Conservation (phyloP, 352 stramenopile genomes). For the Pythium periplocum region DNA sequence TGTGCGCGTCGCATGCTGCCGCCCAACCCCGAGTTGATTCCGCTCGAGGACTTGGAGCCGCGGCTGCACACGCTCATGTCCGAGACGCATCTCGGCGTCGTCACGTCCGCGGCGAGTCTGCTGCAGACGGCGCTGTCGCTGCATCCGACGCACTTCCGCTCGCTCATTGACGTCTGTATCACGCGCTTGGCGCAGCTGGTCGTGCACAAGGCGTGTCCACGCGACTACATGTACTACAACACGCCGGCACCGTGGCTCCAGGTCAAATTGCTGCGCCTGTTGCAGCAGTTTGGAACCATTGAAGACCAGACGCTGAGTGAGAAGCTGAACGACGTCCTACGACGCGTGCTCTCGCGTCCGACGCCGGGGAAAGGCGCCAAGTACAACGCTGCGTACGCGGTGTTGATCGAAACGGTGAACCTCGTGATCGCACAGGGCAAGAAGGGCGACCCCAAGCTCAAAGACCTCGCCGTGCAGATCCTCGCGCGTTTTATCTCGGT, state of each 20-base stretch:
- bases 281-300: conserved; percentile 90
- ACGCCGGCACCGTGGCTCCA: conserved; percentile 96
- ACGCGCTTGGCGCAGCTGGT: conserved; percentile 90
- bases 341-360: conserved; percentile 88
- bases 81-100: conserved; percentile 91
- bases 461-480: conserved; percentile 89
- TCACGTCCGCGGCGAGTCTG: conserved; percentile 91
- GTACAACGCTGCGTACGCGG: conserved; percentile 95
- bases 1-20: conserved; percentile 92
- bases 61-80: conserved; percentile 79
- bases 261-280: conserved; percentile 89
- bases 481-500: conserved; percentile 97
- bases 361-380: conserved; percentile 85
- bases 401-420: conserved; percentile 98
- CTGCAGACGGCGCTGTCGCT: conserved; percentile 89
- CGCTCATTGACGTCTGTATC: conserved; percentile 91
- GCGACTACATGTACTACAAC: conserved; percentile 98
- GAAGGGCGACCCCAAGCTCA: conserved; percentile 77
- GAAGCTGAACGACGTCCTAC: conserved; percentile 89
- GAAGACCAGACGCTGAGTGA: conserved; percentile 43
- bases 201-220: conserved; percentile 89
- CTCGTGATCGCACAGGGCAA: conserved; percentile 94
- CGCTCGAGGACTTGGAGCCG: conserved; percentile 70
- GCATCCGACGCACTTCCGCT: conserved; percentile 85
- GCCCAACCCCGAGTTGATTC: conserved; percentile 90